A percentile compares a stretch with the other conserved stretches of the same genome.
phyloP scores from a whole-genome alignment of 2,329 filamentous ascomycete genomes.

The Scedosporium minutisporum region DNA sequence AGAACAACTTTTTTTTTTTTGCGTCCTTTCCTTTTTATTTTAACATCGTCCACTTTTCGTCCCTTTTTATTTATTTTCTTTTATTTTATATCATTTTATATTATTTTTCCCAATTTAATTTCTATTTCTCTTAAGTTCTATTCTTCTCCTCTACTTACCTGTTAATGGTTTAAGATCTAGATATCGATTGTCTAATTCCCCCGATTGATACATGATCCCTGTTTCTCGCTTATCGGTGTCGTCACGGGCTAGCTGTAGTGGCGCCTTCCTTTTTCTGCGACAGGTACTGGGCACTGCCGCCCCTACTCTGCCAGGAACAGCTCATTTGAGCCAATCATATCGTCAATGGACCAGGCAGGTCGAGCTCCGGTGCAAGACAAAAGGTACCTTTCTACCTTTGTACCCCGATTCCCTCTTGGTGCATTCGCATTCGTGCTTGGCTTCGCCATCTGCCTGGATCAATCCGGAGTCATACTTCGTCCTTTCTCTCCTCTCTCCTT shows the following conservation, averaged over 20 bases:
- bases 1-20: too few species aligned
- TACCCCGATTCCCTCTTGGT: neutral
- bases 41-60: too few species aligned
- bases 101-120: too few species aligned
- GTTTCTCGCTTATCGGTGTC: neutral
- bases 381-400: neutral
- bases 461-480: neutral
- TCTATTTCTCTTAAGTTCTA: neutral
- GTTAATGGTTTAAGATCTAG: neutral
- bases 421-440: neutral
- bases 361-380: neutral
- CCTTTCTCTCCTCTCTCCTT: neutral
- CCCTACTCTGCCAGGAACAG: neutral
- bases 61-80: too few species aligned
- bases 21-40: too few species aligned
- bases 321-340: neutral
- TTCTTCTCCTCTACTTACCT: neutral
- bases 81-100: too few species aligned
- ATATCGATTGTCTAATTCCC: neutral
- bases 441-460: neutral
- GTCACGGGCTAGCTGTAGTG: neutral
- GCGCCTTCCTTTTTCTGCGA: neutral
- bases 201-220: neutral
- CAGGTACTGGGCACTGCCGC: neutral
- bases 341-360: neutral